A percentile compares a stretch with the other conserved stretches of the same genome.
phyloP scores from a whole-genome alignment of 352 stramenopile species.

The Elongisporangium senticosum region DNA sequence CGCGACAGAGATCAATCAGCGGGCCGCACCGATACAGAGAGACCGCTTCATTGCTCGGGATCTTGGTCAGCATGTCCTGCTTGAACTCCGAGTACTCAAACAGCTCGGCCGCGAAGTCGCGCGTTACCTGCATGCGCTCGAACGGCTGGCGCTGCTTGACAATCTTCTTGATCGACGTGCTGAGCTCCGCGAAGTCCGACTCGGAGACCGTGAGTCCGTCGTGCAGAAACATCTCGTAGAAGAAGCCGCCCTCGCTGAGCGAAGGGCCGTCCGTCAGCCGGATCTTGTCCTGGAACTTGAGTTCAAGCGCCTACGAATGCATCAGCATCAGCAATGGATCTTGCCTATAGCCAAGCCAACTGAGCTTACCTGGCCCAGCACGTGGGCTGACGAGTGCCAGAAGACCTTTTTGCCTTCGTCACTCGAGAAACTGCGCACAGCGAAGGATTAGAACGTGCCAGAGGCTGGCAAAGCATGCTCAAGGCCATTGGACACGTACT shows the following conservation, averaged over 20 bases:
- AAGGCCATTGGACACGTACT: slow-evolving; percentile 24
- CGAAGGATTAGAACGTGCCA: slow-evolving; percentile 1
- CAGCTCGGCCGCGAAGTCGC: slow-evolving; percentile 88
- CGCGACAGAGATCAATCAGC: slow-evolving; percentile 97
- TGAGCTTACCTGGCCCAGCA: slow-evolving; percentile 87
- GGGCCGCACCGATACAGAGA: slow-evolving; percentile 97
- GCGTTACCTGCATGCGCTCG: slow-evolving; percentile 83
- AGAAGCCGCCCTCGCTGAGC: slow-evolving; percentile 96
- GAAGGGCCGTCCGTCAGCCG: slow-evolving; percentile 93
- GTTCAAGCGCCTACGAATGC: slow-evolving; percentile 89
- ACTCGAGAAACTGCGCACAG: slow-evolving; percentile 40
- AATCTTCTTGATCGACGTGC: slow-evolving; percentile 92
- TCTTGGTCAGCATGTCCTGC: slow-evolving; percentile 95
- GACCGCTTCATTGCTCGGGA: slow-evolving; percentile 88
- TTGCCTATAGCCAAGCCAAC: neutral
- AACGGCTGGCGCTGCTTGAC: slow-evolving; percentile 93
- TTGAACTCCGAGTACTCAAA: slow-evolving; percentile 96
- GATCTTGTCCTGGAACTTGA: slow-evolving; percentile 95
- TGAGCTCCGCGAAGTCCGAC: slow-evolving; percentile 71
- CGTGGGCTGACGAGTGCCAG: slow-evolving; percentile 99
- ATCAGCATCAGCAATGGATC: neutral
- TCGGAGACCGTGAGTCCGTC: slow-evolving; percentile 67
- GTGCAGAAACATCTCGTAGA: slow-evolving; percentile 93
- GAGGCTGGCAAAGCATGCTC: too few species aligned
- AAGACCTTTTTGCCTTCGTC: slow-evolving; percentile 86